phyloP scores from a whole-genome alignment of 2,329 filamentous ascomycete genomes.

The Lachnellula subtilissima region DNA sequence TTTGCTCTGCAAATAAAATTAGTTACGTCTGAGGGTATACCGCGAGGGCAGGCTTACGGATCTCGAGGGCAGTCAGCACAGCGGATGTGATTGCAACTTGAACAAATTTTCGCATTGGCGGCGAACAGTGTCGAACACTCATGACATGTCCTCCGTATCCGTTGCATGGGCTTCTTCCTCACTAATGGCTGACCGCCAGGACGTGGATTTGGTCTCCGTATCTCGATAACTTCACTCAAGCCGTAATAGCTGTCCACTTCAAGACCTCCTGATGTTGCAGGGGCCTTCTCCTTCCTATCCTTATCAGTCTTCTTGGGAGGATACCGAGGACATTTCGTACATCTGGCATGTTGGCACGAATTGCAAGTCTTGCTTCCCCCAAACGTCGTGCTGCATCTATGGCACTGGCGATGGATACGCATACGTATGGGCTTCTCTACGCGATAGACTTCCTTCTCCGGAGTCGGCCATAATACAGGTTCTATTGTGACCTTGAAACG shows the following conservation, averaged over 20 bases:
- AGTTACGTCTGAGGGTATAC: conserved; percentile 2
- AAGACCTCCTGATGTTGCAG: conserved; percentile 23
- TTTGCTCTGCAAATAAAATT: conserved; percentile 46
- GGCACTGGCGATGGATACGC: conserved; percentile 74
- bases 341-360: conserved; percentile 74
- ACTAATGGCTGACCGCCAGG: conserved; percentile 65
- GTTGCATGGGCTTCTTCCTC: conserved; percentile 66
- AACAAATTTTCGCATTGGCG: conserved; percentile 57
- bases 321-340: conserved; percentile 72
- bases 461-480: conserved; percentile 27
- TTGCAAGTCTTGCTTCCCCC: conserved; percentile 67
- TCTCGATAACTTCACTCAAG: conserved; percentile 41
- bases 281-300: conserved; percentile 45
- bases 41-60: conserved; percentile 56
- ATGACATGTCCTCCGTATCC: conserved; percentile 72
- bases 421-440: conserved; percentile 74
- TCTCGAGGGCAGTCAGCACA: conserved; percentile 79
- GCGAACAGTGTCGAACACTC: conserved; percentile 62
- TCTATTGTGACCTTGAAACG: conserved; percentile 34
- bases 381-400: conserved; percentile 73
- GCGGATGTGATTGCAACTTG: conserved; percentile 64
- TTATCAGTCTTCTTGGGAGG: conserved; percentile 53
- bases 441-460: conserved; percentile 37
- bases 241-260: conserved; percentile 22
- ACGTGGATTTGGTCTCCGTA: conserved; percentile 59